Evolutionary conservation across 2,329 filamentous ascomycete species (phyloP).

Genomic region (Alternaria dauci): DNA sequence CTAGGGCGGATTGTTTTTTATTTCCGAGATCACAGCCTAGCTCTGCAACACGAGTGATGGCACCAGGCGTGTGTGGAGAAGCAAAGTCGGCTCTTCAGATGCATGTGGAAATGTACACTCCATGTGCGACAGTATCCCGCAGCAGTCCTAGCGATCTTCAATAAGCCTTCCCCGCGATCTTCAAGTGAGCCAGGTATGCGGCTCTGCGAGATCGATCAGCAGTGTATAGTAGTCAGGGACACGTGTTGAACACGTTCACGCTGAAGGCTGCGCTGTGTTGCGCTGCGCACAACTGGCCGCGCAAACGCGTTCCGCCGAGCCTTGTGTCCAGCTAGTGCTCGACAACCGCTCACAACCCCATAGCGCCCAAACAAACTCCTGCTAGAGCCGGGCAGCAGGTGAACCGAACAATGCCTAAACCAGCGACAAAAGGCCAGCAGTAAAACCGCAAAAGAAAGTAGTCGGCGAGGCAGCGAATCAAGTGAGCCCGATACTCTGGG

Average conservation of each 20-base stretch:
- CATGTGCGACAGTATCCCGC: conserved; percentile 24
- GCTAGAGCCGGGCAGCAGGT: conserved; percentile 14
- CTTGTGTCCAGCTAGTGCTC: conserved; percentile 1
- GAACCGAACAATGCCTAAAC: conserved; percentile 15
- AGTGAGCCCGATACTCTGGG: conserved; percentile 22
- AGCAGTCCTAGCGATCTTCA: conserved; percentile 33
- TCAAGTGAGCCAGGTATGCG: conserved; percentile 31
- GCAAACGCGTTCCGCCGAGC: not conserved
- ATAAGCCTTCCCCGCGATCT: conserved; percentile 29
- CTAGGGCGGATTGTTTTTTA: conserved; percentile 19
- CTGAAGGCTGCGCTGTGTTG: not conserved
- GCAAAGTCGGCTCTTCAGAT: conserved; percentile 10
- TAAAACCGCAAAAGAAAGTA: conserved; percentile 13
- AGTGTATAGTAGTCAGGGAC: conserved; percentile 13
- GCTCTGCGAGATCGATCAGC: conserved; percentile 27
- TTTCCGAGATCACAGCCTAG: conserved; percentile 24
- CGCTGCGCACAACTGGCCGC: not conserved
- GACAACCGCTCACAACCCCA: conserved; percentile 4
- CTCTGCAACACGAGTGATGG: conserved; percentile 7
- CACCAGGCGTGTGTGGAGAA: conserved; percentile 19
- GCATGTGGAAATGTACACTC: conserved; percentile 7
- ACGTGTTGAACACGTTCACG: conserved; percentile 14
- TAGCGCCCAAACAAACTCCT: conserved; percentile 8
- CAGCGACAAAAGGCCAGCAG: conserved; percentile 10
- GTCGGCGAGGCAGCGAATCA: conserved; percentile 31